Evolutionary conservation across 1,139 yeast genomes (phyloP).

Genomic region (Yamadazyma aaseri): DNA sequence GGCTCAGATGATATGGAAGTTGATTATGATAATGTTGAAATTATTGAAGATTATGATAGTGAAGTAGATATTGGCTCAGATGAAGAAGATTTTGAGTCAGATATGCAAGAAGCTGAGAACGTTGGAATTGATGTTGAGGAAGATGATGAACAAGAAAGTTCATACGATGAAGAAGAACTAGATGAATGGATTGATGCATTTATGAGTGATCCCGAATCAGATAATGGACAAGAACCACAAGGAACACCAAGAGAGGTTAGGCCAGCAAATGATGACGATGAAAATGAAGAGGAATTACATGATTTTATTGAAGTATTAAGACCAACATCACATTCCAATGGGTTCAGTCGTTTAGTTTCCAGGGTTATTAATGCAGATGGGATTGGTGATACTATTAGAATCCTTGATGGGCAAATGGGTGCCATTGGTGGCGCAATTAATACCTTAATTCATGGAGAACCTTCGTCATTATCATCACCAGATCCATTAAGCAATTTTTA

Average conservation of each 20-base stretch:
- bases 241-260: conserved; percentile 2
- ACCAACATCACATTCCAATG: conserved; percentile 20
- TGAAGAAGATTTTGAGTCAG: conserved; percentile 14
- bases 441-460: conserved; percentile 21
- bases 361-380: conserved; percentile 15
- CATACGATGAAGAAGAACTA: conserved; percentile 40
- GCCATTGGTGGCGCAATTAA: conserved; percentile 30
- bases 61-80: conserved; percentile 15
- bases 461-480: conserved; percentile 4
- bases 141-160: conserved; percentile 28
- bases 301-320: conserved; percentile 20
- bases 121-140: conserved; percentile 28
- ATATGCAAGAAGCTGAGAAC: conserved; percentile 13
- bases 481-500: conserved; percentile 25
- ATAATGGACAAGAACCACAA: conserved; percentile 1
- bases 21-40: conserved; percentile 38
- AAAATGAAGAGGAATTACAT: conserved; percentile 1
- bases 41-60: conserved; percentile 27
- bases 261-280: not conserved
- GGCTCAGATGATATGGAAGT: conserved; percentile 18
- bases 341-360: conserved; percentile 20
- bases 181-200: conserved; percentile 49
- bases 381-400: conserved; percentile 18
- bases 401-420: conserved; percentile 2
- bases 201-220: conserved; percentile 1